Conservation (phyloP, 768 basidiomycete species). For the Coprinellus micaceus region DNA sequence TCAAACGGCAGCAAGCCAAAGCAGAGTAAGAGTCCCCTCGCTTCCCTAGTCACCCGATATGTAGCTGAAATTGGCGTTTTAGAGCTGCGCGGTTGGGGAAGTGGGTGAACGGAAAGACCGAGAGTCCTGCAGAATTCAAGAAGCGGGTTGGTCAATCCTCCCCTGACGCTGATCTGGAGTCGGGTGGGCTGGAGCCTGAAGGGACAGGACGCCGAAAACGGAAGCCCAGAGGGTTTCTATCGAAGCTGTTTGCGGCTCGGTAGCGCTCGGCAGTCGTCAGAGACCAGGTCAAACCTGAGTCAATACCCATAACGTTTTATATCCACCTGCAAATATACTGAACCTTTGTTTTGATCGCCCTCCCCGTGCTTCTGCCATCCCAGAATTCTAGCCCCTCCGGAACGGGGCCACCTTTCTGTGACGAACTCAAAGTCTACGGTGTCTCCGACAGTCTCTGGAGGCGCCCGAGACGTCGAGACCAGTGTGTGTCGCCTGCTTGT, state of each 20-base stretch:
- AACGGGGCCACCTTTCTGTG: no score
- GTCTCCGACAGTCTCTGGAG: not conserved
- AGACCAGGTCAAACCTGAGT: no score
- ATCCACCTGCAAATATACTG: no score
- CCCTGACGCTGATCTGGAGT: not conserved
- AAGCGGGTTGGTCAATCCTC: conserved; percentile 41
- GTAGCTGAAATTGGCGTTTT: not conserved
- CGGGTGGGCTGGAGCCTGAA: not conserved
- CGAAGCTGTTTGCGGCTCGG: not conserved
- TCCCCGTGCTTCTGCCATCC: no score
- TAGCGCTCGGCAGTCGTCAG: no score
- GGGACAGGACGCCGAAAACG: conserved; percentile 8
- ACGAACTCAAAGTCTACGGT: no score
- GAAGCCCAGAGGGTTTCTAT: not conserved
- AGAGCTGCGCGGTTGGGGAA: conserved; percentile 68
- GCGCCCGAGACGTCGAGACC: no score
- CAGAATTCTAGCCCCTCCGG: no score
- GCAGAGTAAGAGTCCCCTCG: conserved; percentile 56
- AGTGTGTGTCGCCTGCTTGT: no score
- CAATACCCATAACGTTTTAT: no score
- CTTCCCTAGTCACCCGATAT: not conserved
- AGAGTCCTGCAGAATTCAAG: conserved; percentile 82
- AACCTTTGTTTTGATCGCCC: no score
- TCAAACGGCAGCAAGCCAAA: conserved; percentile 44
- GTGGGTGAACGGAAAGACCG: conserved; percentile 59